Percentiles rank a stretch among this genome's conserved stretches.
phyloP scores from a whole-genome alignment of 1,284 basidiomycete genomes.

The Ceratobasidium sp. region DNA sequence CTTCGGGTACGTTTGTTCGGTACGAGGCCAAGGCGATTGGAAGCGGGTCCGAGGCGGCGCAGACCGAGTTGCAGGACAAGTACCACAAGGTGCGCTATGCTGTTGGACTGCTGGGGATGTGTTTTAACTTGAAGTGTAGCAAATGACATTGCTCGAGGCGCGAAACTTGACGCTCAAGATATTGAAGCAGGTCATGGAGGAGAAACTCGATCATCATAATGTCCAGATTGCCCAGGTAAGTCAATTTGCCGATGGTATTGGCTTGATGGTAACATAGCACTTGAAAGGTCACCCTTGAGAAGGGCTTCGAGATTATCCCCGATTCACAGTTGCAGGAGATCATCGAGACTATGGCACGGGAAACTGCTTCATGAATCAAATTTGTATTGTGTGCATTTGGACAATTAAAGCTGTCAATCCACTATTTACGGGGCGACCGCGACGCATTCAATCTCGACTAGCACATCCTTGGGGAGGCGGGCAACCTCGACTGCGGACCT shows the following conservation, averaged over 20 bases:
- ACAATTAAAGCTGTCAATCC: slow-evolving; percentile 18
- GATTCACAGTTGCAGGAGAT: slow-evolving; percentile 78
- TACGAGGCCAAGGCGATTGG: slow-evolving; percentile 99
- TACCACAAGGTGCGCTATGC: slow-evolving; percentile 81
- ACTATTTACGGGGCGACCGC: slow-evolving; percentile 49
- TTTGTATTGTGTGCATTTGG: slow-evolving; percentile 33
- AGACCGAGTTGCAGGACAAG: slow-evolving; percentile 96
- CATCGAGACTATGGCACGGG: slow-evolving; percentile 64
- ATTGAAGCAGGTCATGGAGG: slow-evolving; percentile 99
- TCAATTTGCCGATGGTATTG: slow-evolving; percentile 35
- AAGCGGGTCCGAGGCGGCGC: slow-evolving; percentile 96
- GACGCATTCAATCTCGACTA: slow-evolving; percentile 93
- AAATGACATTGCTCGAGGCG: slow-evolving; percentile 91
- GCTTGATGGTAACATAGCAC: neutral
- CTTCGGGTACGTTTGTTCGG: slow-evolving; percentile 96
- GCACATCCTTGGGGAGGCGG: slow-evolving; percentile 75
- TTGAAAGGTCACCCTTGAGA: slow-evolving; percentile 69
- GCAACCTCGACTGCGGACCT: slow-evolving; percentile 87
- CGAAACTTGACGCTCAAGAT: slow-evolving; percentile 87
- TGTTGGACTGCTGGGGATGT: neutral
- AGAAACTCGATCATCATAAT: slow-evolving; percentile 97
- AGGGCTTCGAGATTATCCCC: slow-evolving; percentile 84
- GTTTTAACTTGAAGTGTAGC: slow-evolving; percentile 57
- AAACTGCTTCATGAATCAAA: slow-evolving; percentile 30
- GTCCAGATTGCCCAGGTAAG: slow-evolving; percentile 93